These are phyloP conservation scores for Cercospora zeae-maydis DNA, from an alignment of 2,329 filamentous ascomycete species.

Conservation along the genomic window DNA sequence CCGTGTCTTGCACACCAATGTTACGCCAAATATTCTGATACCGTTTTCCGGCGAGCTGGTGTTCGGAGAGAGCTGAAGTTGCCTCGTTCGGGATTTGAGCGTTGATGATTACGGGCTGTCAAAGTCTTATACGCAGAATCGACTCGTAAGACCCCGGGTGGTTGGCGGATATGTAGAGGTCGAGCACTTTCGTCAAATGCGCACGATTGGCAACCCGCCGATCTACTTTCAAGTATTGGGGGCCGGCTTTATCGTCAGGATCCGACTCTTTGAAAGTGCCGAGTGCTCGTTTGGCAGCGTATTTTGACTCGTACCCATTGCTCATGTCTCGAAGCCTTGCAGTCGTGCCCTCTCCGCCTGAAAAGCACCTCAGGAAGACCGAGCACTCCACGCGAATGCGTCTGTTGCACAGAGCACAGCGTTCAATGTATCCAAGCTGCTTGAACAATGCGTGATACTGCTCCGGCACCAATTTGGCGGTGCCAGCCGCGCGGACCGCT, in stretches of 20 bases:
- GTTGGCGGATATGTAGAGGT: no score
- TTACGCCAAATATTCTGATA: no score
- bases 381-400: not conserved
- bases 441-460: no score
- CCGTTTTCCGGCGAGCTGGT: no score
- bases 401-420: not conserved
- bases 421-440: not conserved
- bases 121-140: no score
- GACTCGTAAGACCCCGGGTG: no score
- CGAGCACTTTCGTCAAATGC: no score
- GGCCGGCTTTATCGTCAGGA: not conserved
- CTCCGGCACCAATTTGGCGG: no score
- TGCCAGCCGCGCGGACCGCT: no score
- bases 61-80: not conserved
- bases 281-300: not conserved
- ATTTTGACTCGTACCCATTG: not conserved
- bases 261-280: not conserved
- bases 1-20: no score
- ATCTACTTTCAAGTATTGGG: no score
- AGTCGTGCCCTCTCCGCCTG: not conserved
- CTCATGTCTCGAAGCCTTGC: not conserved
- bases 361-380: not conserved
- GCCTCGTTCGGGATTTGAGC: not conserved
- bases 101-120: not conserved
- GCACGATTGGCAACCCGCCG: no score